Conservation (phyloP, 306 rosid species). For the Vachellia collinsii region DNA sequence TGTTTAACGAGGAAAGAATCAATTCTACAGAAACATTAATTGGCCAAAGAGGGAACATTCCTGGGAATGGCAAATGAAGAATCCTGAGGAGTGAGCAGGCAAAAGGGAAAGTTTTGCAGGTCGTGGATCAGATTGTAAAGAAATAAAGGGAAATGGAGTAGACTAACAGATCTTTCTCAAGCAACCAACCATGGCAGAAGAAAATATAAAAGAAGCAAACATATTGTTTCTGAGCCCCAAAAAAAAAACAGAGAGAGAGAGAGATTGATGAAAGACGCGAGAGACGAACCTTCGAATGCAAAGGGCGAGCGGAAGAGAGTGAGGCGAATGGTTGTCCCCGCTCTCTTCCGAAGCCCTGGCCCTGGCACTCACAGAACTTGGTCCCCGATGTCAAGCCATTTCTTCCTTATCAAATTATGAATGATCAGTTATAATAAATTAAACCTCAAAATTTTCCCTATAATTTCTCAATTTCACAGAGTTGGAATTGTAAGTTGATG, state of each 20-base stretch:
- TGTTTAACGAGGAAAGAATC: constrained; percentile 8
- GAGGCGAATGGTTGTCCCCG: constrained; percentile 35
- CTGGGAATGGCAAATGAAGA: background rate
- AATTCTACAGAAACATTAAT: background rate
- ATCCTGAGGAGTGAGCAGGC: background rate
- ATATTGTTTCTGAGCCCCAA: background rate
- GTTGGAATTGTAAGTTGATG: no score
- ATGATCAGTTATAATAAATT: no score
- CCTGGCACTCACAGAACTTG: no score
- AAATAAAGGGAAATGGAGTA: background rate
- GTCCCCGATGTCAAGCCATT: no score
- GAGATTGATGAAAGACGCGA: background rate
- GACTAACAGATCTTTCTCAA: background rate
- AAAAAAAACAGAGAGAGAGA: no score
- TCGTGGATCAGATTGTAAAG: background rate
- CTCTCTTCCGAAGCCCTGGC: no score
- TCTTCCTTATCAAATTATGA: no score
- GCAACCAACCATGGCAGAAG: background rate
- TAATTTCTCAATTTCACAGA: no score
- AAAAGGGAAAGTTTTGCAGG: background rate
- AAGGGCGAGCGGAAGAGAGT: constrained; percentile 39
- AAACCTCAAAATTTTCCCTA: no score
- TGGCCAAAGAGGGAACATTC: background rate
- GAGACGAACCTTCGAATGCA: constrained; percentile 5
- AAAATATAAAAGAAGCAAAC: background rate